phyloP scores from a whole-genome alignment of 805 yeast genomes.

The Scheffersomyces amazonensis region DNA sequence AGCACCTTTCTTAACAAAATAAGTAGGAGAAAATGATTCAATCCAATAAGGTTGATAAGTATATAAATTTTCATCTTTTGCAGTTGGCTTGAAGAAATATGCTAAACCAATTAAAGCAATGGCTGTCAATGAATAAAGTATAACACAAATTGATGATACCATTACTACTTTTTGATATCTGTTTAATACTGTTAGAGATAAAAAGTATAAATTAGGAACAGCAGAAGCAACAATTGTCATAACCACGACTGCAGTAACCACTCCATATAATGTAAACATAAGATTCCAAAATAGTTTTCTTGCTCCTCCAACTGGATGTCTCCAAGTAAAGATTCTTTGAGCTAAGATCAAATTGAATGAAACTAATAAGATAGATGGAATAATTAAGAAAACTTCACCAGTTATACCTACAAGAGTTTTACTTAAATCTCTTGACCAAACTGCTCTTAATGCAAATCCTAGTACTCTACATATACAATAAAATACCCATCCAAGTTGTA shows the following conservation, averaged over 20 bases:
- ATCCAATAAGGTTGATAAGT: constrained; percentile 82
- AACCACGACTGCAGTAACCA: constrained; percentile 57
- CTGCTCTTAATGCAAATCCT: constrained; percentile 57
- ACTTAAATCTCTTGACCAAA: constrained; percentile 56
- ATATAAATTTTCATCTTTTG: constrained; percentile 45
- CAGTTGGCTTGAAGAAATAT: constrained; percentile 53
- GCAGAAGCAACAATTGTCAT: constrained; percentile 68
- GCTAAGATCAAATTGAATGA: constrained; percentile 63
- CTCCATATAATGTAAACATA: constrained; percentile 48
- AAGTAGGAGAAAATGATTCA: constrained; percentile 55
- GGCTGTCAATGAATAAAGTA: constrained; percentile 53
- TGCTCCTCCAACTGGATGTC: constrained; percentile 70
- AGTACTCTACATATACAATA: constrained; percentile 52
- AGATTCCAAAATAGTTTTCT: constrained; percentile 45
- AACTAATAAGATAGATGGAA: constrained; percentile 58
- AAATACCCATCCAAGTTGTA: constrained; percentile 50
- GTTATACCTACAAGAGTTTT: constrained; percentile 51
- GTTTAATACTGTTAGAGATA: constrained; percentile 41
- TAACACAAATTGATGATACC: constrained; percentile 36
- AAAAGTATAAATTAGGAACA: constrained; percentile 56
- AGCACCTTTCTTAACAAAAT: constrained; percentile 57
- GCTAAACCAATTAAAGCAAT: constrained; percentile 48
- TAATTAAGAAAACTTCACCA: constrained; percentile 51
- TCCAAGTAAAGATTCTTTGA: constrained; percentile 73
- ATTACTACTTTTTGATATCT: constrained; percentile 55